Percentiles rank a stretch among this genome's conserved stretches.
phyloP scores from a whole-genome alignment of 2,329 filamentous ascomycete species.

The Beauveria sp. region DNA sequence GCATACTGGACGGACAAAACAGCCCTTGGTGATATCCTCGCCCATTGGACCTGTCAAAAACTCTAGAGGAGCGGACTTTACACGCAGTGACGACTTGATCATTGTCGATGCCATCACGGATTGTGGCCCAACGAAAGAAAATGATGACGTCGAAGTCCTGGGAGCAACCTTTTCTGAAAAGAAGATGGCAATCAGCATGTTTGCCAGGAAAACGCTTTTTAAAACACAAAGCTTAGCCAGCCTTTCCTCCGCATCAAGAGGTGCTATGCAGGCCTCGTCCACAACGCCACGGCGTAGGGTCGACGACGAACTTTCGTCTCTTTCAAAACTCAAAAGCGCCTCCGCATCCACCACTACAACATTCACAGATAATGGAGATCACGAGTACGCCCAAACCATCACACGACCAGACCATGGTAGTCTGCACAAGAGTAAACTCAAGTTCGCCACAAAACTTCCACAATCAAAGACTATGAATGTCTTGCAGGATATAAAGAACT shows the following conservation, averaged over 20 bases:
- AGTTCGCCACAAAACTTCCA: conserved; percentile 24
- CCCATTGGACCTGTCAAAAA: conserved; percentile 31
- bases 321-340: conserved; percentile 3
- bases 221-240: conserved; percentile 4
- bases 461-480: conserved; percentile 38
- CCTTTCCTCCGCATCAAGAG: background rate
- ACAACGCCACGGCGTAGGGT: background rate
- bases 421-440: background rate
- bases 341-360: background rate
- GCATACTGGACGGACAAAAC: conserved; percentile 14
- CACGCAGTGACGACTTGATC: conserved; percentile 26
- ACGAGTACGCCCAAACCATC: background rate
- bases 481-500: conserved; percentile 36
- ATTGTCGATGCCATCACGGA: conserved; percentile 30
- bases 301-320: background rate
- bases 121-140: conserved; percentile 15
- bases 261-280: background rate
- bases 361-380: background rate
- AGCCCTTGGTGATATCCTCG: conserved; percentile 25
- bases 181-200: background rate
- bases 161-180: background rate
- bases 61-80: conserved; percentile 27
- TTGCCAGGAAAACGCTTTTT: conserved; percentile 1
- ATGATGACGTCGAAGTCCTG: background rate
- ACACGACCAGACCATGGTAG: background rate